Evolutionary conservation across 1,139 yeast genomes (phyloP), one percentile per base, ranked within the genome.

Genomic region (Saccharomyces hybrid): DNA sequence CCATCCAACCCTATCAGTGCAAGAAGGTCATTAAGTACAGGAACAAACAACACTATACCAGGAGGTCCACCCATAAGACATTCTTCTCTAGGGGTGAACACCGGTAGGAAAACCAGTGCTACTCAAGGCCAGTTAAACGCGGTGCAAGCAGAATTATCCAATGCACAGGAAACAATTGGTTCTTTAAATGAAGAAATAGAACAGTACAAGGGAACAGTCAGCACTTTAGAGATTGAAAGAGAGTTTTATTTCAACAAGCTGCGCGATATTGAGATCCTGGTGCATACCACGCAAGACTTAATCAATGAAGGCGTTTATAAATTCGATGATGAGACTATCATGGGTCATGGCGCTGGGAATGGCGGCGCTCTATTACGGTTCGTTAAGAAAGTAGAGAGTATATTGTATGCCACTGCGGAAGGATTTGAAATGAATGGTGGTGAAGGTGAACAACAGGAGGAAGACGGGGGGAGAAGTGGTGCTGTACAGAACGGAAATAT

Each of bases 231-330:
- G 63, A 78, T 72, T 0, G 99, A 95, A 68, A 80, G 98, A 58
- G 87, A 88, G 67, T 90, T 93, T 65, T 93, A 93, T 71, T 93
- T 88, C 72, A 85, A 86, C 64, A 93, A 93, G 72, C 76, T 93
- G 54, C 80, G 96, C 58, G 96, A 87, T 58, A 88, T 93, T 58
- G 99, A 93, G 71, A 82, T 89, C 34, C 72, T 91, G 53, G 80
- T 86, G 21, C 90, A 86, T 65, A 79, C 83, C 38, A 79, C 86
- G 14, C 79, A 78, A 55, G 87, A 82, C 53, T 68, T 75, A 49
- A 64, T 79, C 42, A 75, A 73, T 47, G 75, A 69, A 51, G 71
- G 73, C 42, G 70, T 68, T 11, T 72, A 71, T 53, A 71, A 69
- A 38, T 38, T 38, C 4, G 19, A 38, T 16, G 44, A 38, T 19